phyloP scores from a whole-genome alignment of 805 yeast species.

The Wickerhamiella australiensis region DNA sequence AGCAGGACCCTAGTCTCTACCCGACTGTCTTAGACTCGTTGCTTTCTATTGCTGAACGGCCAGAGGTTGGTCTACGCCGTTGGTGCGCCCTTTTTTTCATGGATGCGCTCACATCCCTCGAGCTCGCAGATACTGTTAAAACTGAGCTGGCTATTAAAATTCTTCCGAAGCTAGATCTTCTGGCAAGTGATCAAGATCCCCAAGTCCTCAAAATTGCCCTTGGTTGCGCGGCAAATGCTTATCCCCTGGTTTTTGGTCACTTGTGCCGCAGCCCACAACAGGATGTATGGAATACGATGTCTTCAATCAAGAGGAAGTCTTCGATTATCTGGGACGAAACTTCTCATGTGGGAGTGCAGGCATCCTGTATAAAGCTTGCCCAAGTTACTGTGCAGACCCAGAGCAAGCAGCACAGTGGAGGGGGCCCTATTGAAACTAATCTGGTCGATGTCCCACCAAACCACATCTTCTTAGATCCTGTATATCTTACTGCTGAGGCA shows the following conservation, averaged over 20 bases:
- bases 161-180: constrained; percentile 22
- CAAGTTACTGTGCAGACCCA: constrained; percentile 48
- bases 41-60: constrained; percentile 29
- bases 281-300: constrained; percentile 42
- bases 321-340: constrained; percentile 43
- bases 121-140: constrained; percentile 19
- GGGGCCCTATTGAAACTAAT: constrained; percentile 32
- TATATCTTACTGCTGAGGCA: constrained; percentile 57
- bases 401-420: constrained; percentile 14
- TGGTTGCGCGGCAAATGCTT: constrained; percentile 34
- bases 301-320: constrained; percentile 45
- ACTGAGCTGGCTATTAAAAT: constrained; percentile 24
- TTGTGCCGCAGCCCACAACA: constrained; percentile 31
- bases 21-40: constrained; percentile 30
- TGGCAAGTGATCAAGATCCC: constrained; percentile 23
- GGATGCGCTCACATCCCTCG: constrained; percentile 29
- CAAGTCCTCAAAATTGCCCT: constrained; percentile 30
- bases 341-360: constrained; percentile 35
- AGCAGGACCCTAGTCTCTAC: constrained; percentile 28
- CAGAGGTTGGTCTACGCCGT: constrained; percentile 25
- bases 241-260: constrained; percentile 36
- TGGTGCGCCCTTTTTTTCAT: constrained; percentile 31
- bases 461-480: constrained; percentile 53
- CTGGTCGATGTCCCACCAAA: constrained; percentile 39
- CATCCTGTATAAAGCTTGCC: constrained; percentile 65